Evolutionary conservation across 2,329 filamentous ascomycete genomes (phyloP), one percentile per base, ranked within the genome.

Genomic region (Akanthomyces uredinophilus): DNA sequence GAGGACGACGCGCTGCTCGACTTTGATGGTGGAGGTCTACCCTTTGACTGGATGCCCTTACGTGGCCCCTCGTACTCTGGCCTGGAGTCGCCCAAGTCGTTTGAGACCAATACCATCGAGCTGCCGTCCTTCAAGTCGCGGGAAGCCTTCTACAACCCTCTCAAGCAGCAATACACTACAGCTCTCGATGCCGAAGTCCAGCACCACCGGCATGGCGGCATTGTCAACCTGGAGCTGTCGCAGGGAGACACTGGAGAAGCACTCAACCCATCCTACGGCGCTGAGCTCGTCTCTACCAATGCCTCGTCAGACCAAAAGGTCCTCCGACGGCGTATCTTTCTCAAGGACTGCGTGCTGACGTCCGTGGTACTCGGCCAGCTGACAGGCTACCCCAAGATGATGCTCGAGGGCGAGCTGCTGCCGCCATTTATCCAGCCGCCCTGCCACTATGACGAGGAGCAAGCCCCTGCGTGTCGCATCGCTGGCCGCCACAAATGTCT

Each of bases 351-450:
- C 43, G 35, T 55, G 27, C 37, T 56, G 51, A 62, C 50, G 24
- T 61, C 53, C 44, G 60, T 65, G 5, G 61, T 61, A 13, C 44
- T 64, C 1, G 64, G 64, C n/a, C 64, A 65, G 44, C 49, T 65
- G 51, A 62, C 53, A 8, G 53, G 57, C 41, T 63, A 63, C 37
- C 60, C 60, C 18, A 56, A 52, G 27, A 44, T 57, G 46, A 27
- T 62, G 20, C 27, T 62, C 29, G 52, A 62, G 35, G 60, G 60
- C 1, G 44, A 51, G 32, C 16, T n/a, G n/a, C 44, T 58, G 13
- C 60, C 60, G 24, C 60, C 60, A 16, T 62, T 62, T 29, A 62
- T 62, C 32, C 44, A 57, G 24, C 24, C 60, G 20, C 18, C 41
- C 13, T 62, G 60, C 35, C 41, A 51, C 35, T 10, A 50, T 16